Evolutionary conservation across 2,329 filamentous ascomycete species (phyloP), one percentile per base, ranked within the genome.

Genomic region (Plectosphaerella cucumerina): DNA sequence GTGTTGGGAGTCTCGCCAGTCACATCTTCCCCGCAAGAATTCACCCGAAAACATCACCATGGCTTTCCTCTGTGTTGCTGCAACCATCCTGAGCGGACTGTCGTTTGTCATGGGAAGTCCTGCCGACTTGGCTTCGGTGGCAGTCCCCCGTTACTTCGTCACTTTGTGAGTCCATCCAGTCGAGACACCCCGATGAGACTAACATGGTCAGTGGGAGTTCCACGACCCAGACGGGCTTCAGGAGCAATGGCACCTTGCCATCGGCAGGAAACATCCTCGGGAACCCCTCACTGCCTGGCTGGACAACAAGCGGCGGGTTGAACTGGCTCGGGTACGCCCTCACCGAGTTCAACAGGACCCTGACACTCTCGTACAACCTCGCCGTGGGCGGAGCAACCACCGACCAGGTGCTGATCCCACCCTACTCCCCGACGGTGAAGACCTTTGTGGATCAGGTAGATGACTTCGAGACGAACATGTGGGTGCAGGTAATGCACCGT

Each of bases 281-380:
- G 1, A 87, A 87, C 58, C 84, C 84, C 0, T 55, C 69, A 0
- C 81, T 78, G 54, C 77, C 75, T 0, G 74, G 77, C 20, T 75
- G 65, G 55, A 80, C 77, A 20, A 71, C 74, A 1, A 66, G 72
- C 6, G 75, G 75, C 20, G 78, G 78, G 11, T 62, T 69, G 20
- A 80, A 81, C 57, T 81, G 76, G 77, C 67, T 80, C 33, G 77
- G 72, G 43, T 74, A 70, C 51, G 63, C 81, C 4, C 74, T 74
- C 0, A 69, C 67, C 4, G 67, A 70, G 47, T 70, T 77, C 56
- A 80, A 80, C 58, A 62, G 60, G 3, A 75, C 75, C 0, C 55
- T 69, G 0, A 58, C 80, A 3, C 65, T 72, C 45, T 73, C 71
- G 12, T 82, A 81, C 60, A 80, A 82, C 62, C 67, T 82, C 33